A percentile compares a stretch with the other conserved stretches of the same genome.
phyloP scores from a whole-genome alignment of 352 stramenopile species.

The Phytophthora gonapodyides region DNA sequence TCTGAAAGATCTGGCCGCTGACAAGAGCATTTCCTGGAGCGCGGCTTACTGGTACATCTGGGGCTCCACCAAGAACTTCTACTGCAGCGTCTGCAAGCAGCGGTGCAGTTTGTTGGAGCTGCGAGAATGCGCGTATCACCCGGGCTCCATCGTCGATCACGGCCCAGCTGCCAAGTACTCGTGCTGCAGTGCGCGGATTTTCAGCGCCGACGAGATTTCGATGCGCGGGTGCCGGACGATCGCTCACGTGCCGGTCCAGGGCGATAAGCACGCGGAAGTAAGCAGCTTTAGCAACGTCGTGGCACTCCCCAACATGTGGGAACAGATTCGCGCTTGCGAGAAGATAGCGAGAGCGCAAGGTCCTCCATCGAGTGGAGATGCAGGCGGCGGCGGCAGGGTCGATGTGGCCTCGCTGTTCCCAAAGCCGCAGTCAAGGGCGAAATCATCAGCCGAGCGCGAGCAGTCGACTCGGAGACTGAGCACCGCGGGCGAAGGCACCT shows the following conservation, averaged over 20 bases:
- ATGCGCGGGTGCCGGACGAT: constrained; percentile 48
- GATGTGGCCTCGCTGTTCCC: constrained; percentile 33
- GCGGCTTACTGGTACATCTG: constrained; percentile 86
- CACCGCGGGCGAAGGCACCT: constrained; percentile 13
- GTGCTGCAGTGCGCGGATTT: constrained; percentile 54
- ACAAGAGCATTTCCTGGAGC: constrained; percentile 60
- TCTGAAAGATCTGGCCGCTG: constrained; percentile 40
- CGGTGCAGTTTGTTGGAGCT: constrained; percentile 50
- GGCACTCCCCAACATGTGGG: constrained; percentile 45
- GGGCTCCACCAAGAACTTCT: constrained; percentile 60
- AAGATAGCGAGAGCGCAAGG: constrained; percentile 29
- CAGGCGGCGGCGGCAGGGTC: constrained; percentile 19
- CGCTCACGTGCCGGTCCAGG: constrained; percentile 37
- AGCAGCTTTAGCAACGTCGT: constrained; percentile 28
- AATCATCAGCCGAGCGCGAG: constrained; percentile 12
- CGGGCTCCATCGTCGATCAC: constrained; percentile 41
- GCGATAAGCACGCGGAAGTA: constrained; percentile 14
- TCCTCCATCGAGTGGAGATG: constrained; percentile 9
- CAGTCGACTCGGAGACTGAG: constrained; percentile 17
- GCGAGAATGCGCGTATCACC: constrained; percentile 52
- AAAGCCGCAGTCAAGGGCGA: constrained; percentile 3
- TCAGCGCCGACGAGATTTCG: constrained; percentile 51
- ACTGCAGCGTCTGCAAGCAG: constrained; percentile 53
- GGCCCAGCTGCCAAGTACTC: constrained; percentile 52
- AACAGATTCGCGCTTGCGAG: constrained; percentile 33